These are phyloP conservation scores for Ocimum tenuiflorum DNA, from an alignment of 257 asterid genomes.

Conservation along the genomic window DNA sequence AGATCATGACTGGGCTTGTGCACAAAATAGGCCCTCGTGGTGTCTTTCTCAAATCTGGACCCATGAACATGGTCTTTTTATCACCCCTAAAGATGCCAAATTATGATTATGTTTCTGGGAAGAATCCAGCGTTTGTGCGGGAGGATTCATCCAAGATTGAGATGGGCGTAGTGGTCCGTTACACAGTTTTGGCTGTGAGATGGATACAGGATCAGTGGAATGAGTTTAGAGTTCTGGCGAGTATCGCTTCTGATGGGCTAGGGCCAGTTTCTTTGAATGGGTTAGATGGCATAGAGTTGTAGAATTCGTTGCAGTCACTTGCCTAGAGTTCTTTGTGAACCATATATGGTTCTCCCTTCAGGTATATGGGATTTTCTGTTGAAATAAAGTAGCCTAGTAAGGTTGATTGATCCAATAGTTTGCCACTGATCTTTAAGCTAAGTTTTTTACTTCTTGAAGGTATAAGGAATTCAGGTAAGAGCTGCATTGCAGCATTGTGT, in stretches of 20 bases:
- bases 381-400: neutral
- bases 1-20: conserved; percentile 54
- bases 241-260: conserved; percentile 47
- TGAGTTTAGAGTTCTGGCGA: conserved; percentile 57
- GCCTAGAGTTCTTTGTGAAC: neutral
- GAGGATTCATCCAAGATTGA: conserved; percentile 60
- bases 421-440: neutral
- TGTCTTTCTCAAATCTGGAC: conserved; percentile 69
- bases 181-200: conserved; percentile 41
- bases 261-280: conserved; percentile 73
- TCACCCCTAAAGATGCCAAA: conserved; percentile 44
- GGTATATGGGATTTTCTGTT: neutral
- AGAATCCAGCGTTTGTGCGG: conserved; percentile 24
- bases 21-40: conserved; percentile 25
- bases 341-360: neutral
- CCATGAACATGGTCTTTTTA: conserved; percentile 54
- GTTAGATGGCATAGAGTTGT: conserved; percentile 47
- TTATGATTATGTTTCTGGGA: conserved; percentile 36
- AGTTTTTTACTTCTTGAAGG: neutral
- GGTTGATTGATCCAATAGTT: neutral
- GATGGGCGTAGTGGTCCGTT: conserved; percentile 46
- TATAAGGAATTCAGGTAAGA: neutral
- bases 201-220: conserved; percentile 40
- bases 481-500: neutral
- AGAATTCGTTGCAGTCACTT: neutral